Evolutionary conservation across 352 stramenopile genomes (phyloP).

Genomic region (Aphanomyces euteiches): DNA sequence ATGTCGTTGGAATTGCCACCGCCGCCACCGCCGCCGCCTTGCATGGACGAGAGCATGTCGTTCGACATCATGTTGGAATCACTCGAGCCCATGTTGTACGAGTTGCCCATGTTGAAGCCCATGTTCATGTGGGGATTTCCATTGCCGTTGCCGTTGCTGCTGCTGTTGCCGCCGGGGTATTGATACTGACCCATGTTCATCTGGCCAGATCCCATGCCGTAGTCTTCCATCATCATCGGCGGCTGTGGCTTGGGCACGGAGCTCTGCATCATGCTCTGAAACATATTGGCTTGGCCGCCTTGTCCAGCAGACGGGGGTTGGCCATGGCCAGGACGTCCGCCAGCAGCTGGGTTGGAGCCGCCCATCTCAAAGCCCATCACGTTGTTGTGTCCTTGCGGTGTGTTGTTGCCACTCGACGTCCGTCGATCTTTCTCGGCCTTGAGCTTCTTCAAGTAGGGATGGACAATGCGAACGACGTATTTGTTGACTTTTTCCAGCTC

Average conservation of each 20-base stretch:
- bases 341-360: not conserved
- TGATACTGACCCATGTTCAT: constrained; percentile 32
- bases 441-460: constrained; percentile 83
- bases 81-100: constrained; percentile 10
- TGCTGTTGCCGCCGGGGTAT: constrained; percentile 33
- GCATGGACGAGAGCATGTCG: constrained; percentile 7
- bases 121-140: not conserved
- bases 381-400: constrained; percentile 22
- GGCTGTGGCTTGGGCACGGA: constrained; percentile 34
- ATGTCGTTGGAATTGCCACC: constrained; percentile 43
- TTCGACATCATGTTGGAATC: constrained; percentile 13
- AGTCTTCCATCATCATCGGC: constrained; percentile 29
- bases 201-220: constrained; percentile 31
- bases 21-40: not conserved
- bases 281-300: constrained; percentile 28
- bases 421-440: constrained; percentile 73
- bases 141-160: constrained; percentile 31
- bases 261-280: constrained; percentile 32
- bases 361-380: constrained; percentile 30
- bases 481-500: constrained; percentile 87
- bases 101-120: constrained; percentile 12
- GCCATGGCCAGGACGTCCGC: constrained; percentile 7
- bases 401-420: constrained; percentile 38
- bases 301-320: constrained; percentile 27
- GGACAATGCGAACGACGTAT: constrained; percentile 86